Evolutionary conservation across 495 filamentous ascomycete genomes (phyloP), one percentile per base, ranked within the genome.

Genomic region (Wilcoxina mikolae): DNA sequence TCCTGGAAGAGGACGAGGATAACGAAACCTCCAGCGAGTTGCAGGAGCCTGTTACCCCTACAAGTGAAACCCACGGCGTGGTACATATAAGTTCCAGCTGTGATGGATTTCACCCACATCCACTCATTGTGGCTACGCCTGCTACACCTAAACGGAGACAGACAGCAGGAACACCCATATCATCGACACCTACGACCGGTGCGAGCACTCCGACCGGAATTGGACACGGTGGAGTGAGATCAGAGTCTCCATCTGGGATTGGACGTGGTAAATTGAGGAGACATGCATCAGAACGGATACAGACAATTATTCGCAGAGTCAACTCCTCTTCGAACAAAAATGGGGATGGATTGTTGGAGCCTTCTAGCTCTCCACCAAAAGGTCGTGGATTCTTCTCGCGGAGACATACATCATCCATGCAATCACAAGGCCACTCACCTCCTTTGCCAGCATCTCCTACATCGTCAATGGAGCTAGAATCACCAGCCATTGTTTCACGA

Each of bases 1-100:
- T 66, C 3, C 41, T 56, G 23, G 64, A 66, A 49, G 63, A 65
- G 35, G 63, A 58, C 25, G 64, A 66, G n/a, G 63, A 65, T 23
- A 56, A 64, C 33, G 63, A 66, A 43, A 66, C 62, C 10, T 56
- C 64, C 12, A 66, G 62, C 17, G 64, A 66, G 25, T 33, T 58
- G 39, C 59, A 66, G 17, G 64, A 66, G 22, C 63, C 63, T 29
- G 49, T 66, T 29, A 66, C 63, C 4, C 63, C 63, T 3, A 65
- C 63, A 2, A 62, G 59, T 20, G 62, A 65, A 33, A 38, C 51
- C n/a, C 63, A 65, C 41, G 62, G 56, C 12, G 26, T 53, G 22
- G 58, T 66, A 39, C 59, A 55, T 22, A 58, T 64, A 4, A 63
- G 46, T 28, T 64, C 61, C 1, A 63, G 61, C 35, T 60, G 44